A percentile compares a stretch with the other conserved stretches of the same genome.
These are phyloP conservation scores for Carex scoparia DNA, from an alignment of 176 grass and related monocot genomes.

Conservation along the genomic window DNA sequence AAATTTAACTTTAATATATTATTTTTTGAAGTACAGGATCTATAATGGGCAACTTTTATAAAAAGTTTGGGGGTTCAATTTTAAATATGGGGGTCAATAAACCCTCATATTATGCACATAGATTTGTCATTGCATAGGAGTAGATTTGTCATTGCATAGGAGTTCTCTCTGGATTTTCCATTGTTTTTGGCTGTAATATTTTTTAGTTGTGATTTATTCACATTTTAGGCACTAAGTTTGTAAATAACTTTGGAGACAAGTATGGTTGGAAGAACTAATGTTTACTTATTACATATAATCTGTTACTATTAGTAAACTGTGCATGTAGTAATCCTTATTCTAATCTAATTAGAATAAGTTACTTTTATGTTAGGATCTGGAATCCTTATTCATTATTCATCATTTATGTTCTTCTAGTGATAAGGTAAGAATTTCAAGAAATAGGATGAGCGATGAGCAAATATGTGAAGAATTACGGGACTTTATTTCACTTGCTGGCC, in stretches of 20 bases:
- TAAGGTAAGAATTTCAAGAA: constrained; percentile 19
- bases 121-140: not conserved
- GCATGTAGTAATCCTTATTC: not conserved
- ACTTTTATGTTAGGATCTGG: not conserved
- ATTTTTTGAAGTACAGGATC: too few species aligned
- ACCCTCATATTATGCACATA: not conserved
- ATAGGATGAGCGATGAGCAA: constrained; percentile 25
- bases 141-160: not conserved
- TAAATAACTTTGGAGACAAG: not conserved
- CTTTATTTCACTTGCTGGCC: constrained; percentile 25
- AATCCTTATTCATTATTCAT: not conserved
- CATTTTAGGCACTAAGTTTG: not conserved
- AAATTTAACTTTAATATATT: too few species aligned
- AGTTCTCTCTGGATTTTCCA: not conserved
- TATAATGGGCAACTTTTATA: not conserved
- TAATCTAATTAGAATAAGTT: not conserved
- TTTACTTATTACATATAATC: not conserved
- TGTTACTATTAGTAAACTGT: not conserved
- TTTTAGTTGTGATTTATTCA: not conserved
- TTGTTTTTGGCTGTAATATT: not conserved
- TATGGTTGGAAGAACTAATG: not conserved
- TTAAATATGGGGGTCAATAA: not conserved
- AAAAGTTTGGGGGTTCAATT: not conserved
- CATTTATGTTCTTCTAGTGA: not conserved
- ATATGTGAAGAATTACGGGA: constrained; percentile 30